phyloP scores from a whole-genome alignment of 768 basidiomycete species.

The Cyclocybe cylindracea region DNA sequence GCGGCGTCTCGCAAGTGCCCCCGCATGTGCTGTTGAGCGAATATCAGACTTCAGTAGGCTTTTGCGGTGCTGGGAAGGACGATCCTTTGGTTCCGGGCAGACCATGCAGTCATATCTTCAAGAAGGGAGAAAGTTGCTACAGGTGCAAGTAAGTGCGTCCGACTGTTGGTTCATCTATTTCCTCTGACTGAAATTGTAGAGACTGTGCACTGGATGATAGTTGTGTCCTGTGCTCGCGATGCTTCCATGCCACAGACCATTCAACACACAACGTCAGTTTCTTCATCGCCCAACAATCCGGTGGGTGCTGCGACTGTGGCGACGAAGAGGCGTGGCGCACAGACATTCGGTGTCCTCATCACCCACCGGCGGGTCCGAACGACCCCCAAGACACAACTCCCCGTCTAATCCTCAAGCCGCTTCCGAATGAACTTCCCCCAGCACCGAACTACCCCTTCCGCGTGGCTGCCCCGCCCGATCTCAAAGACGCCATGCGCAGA shows the following conservation, averaged over 20 bases:
- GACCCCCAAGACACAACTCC: constrained; percentile 40
- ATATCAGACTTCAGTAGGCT: constrained; percentile 60
- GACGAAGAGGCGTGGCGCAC: constrained; percentile 86
- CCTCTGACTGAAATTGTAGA: constrained; percentile 40
- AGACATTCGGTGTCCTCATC: constrained; percentile 69
- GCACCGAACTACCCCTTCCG: constrained; percentile 62
- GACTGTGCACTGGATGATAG: constrained; percentile 91
- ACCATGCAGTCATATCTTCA: constrained; percentile 84
- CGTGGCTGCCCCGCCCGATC: constrained; percentile 57
- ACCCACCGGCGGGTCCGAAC: constrained; percentile 53
- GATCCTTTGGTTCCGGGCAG: constrained; percentile 65
- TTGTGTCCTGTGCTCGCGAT: constrained; percentile 86
- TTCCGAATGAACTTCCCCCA: constrained; percentile 56
- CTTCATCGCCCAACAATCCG: constrained; percentile 88
- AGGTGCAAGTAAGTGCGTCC: constrained; percentile 78
- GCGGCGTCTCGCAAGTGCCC: constrained; percentile 62
- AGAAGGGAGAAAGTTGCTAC: constrained; percentile 90
- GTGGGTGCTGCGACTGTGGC: constrained; percentile 95
- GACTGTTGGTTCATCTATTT: constrained; percentile 1
- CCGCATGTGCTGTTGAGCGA: constrained; percentile 67
- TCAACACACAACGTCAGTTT: constrained; percentile 89
- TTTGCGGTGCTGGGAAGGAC: constrained; percentile 59
- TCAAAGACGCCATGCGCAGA: constrained; percentile 72
- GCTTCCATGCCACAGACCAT: constrained; percentile 90
- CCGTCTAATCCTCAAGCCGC: constrained; percentile 34